These are phyloP conservation scores for Aotearoamyces nothofagi DNA, from an alignment of 2,329 filamentous ascomycete genomes.

Conservation along the genomic window DNA sequence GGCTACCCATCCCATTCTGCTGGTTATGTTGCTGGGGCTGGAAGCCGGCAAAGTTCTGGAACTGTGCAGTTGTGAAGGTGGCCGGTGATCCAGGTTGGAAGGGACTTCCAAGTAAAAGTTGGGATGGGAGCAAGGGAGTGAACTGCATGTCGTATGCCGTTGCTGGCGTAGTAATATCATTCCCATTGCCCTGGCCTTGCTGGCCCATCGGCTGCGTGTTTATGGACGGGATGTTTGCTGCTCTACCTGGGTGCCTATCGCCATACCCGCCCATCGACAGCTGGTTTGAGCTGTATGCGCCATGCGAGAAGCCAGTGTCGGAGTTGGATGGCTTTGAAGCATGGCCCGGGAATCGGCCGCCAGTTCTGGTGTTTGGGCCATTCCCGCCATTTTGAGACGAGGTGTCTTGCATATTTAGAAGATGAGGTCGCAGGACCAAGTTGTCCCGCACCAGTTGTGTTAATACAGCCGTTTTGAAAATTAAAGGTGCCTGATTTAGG, in stretches of 20 bases:
- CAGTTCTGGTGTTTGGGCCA: constrained; percentile 36
- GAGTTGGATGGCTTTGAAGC: constrained; percentile 70
- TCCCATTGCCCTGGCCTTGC: constrained; percentile 36
- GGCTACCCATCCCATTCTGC: constrained; percentile 52
- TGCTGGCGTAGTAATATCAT: constrained; percentile 73
- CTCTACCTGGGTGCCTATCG: constrained; percentile 71
- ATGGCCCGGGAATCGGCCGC: constrained; percentile 49
- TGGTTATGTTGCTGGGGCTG: constrained; percentile 36
- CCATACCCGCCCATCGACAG: constrained; percentile 59
- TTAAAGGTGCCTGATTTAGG: constrained; percentile 27
- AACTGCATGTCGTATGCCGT: constrained; percentile 97
- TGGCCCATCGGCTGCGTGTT: constrained; percentile 61
- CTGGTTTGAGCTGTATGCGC: constrained; percentile 76
- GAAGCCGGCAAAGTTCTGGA: constrained; percentile 70
- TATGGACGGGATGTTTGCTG: constrained; percentile 75
- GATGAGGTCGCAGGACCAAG: constrained; percentile 68
- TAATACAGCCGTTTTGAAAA: constrained; percentile 70
- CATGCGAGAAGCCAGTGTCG: constrained; percentile 84
- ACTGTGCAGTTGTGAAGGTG: constrained; percentile 81
- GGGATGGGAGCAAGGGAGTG: constrained; percentile 85
- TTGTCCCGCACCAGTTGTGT: constrained; percentile 68
- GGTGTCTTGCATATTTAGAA: constrained; percentile 85
- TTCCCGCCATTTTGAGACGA: constrained; percentile 46
- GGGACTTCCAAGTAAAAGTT: constrained; percentile 85
- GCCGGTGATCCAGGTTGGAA: constrained; percentile 92